phyloP scores from a whole-genome alignment of 495 filamentous ascomycete genomes.

The Hyaloscypha hepaticicola region DNA sequence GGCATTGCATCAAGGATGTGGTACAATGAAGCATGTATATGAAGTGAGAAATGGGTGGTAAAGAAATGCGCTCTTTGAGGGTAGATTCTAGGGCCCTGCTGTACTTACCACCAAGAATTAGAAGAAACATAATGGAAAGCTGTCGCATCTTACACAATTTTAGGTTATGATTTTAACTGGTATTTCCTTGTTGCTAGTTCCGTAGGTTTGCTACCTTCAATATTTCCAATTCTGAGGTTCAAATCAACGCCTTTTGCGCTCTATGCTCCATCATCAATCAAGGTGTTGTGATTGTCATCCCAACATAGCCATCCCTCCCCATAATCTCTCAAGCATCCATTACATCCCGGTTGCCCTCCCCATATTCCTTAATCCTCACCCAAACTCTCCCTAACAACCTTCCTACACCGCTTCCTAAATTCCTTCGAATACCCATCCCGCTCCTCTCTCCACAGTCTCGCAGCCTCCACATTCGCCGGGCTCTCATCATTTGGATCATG shows the following conservation, averaged over 20 bases:
- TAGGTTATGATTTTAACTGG: not conserved
- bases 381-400: slow-evolving; percentile 80
- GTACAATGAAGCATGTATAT: too few species aligned
- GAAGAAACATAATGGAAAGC: too few species aligned
- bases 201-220: not conserved
- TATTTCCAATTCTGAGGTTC: not conserved
- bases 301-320: not conserved
- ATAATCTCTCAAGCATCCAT: too few species aligned
- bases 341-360: not conserved
- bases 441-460: slow-evolving; percentile 82
- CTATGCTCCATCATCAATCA: not conserved
- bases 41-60: too few species aligned
- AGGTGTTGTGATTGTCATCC: not conserved
- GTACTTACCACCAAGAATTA: too few species aligned
- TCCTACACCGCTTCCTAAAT: slow-evolving; percentile 72
- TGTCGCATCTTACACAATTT: too few species aligned
- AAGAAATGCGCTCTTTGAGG: too few species aligned
- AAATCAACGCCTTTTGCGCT: not conserved
- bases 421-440: slow-evolving; percentile 54
- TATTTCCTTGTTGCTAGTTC: not conserved
- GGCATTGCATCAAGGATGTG: too few species aligned
- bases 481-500: slow-evolving; percentile 92
- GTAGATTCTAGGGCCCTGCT: too few species aligned
- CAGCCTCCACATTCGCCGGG: slow-evolving; percentile 93
- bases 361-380: slow-evolving; percentile 55